Evolutionary conservation across 2,329 filamentous ascomycete species (phyloP).

Genomic region (Camptophora hylomeconis): DNA sequence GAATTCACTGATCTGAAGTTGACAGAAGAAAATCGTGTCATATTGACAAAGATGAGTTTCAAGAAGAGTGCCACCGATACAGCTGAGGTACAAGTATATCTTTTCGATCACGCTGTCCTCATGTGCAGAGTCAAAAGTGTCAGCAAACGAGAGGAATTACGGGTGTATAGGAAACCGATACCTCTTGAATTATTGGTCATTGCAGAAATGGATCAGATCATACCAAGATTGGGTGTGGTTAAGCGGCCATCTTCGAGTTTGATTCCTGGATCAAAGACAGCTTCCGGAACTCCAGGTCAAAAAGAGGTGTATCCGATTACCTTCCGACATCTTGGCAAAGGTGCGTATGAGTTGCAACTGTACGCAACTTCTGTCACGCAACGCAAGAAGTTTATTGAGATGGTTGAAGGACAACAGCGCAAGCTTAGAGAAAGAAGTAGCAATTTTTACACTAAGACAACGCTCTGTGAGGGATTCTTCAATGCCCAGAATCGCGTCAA

Average conservation of each 20-base stretch:
- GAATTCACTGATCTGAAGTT: constrained; percentile 89
- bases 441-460: constrained; percentile 56
- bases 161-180: constrained; percentile 90
- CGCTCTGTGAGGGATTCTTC: constrained; percentile 77
- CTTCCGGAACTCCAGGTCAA: constrained; percentile 34
- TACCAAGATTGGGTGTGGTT: constrained; percentile 63
- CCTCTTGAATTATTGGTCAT: constrained; percentile 87
- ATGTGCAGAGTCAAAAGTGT: constrained; percentile 82
- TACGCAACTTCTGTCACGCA: constrained; percentile 77
- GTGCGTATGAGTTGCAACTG: constrained; percentile 82
- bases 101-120: constrained; percentile 92
- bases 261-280: constrained; percentile 47
- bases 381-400: constrained; percentile 92
- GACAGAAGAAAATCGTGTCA: constrained; percentile 81
- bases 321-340: constrained; percentile 89
- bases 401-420: constrained; percentile 82
- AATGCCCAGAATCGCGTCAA: constrained; percentile 81
- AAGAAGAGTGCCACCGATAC: constrained; percentile 86
- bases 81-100: constrained; percentile 81
- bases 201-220: constrained; percentile 92
- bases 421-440: constrained; percentile 61
- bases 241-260: constrained; percentile 84
- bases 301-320: constrained; percentile 87
- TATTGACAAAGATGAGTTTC: constrained; percentile 86
- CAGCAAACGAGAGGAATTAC: constrained; percentile 87